These are phyloP conservation scores for Trypanosoma conorhini DNA, from an alignment of 208 protist species.

Conservation along the genomic window DNA sequence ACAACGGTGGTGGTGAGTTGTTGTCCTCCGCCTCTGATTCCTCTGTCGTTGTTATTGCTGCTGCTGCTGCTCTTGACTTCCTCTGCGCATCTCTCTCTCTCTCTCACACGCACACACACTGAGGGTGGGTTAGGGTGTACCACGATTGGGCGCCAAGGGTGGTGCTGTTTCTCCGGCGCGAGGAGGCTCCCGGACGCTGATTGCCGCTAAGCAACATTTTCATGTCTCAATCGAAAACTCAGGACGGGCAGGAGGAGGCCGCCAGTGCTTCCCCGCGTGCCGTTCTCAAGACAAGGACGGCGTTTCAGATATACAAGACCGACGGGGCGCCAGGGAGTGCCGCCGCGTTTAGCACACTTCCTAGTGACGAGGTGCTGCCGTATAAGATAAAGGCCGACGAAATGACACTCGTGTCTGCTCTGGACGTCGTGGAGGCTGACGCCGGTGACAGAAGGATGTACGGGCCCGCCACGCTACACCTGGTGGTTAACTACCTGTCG, in stretches of 20 bases:
- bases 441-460: conserved; percentile 36
- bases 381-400: conserved; percentile 74
- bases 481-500: conserved; percentile 52
- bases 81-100: neutral
- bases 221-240: conserved; percentile 10
- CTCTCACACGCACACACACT: conserved; percentile 3
- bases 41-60: conserved; percentile 11
- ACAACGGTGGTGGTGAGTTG: neutral
- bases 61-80: neutral
- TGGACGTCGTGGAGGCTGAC: conserved; percentile 48
- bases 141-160: neutral
- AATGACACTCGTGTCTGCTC: conserved; percentile 55
- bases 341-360: conserved; percentile 56
- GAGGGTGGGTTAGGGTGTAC: neutral
- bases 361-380: conserved; percentile 54
- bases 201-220: neutral
- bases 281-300: conserved; percentile 68
- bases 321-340: conserved; percentile 36
- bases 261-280: neutral
- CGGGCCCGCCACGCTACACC: conserved; percentile 56
- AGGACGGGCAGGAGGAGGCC: neutral
- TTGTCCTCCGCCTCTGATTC: conserved; percentile 8
- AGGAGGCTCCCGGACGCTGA: neutral
- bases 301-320: conserved; percentile 78
- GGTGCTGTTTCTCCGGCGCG: neutral